These are phyloP conservation scores for Suaeda aralocaspica DNA, from an alignment of 148 eudicot genomes.

Conservation along the genomic window DNA sequence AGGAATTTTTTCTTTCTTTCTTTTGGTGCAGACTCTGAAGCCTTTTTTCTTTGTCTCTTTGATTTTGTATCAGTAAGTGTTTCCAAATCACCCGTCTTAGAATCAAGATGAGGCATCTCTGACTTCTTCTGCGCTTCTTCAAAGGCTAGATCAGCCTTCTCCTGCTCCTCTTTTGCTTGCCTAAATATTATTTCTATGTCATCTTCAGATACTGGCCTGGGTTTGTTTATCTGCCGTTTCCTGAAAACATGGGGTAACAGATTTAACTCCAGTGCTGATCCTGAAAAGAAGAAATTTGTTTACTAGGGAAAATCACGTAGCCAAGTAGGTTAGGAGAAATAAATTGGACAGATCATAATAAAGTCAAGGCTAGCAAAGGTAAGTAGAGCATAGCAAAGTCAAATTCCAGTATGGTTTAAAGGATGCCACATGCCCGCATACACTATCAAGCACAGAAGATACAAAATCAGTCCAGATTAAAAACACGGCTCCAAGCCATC, in stretches of 20 bases:
- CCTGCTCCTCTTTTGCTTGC: constrained; percentile 83
- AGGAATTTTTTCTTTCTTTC: constrained; percentile 34
- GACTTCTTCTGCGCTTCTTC: constrained; percentile 48
- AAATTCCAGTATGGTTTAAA: background rate
- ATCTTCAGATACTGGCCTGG: constrained; percentile 63
- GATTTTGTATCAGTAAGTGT: constrained; percentile 34
- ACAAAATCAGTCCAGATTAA: background rate
- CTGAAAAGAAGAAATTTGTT: background rate
- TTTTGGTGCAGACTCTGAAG: constrained; percentile 28
- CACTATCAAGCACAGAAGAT: background rate
- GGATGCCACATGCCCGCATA: background rate
- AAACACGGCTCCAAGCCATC: background rate
- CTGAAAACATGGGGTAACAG: constrained; percentile 37
- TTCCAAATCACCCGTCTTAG: constrained; percentile 23
- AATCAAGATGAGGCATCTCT: constrained; percentile 23
- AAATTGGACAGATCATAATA: background rate
- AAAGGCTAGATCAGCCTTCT: constrained; percentile 71
- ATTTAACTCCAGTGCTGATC: constrained; percentile 7
- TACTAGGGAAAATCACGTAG: background rate
- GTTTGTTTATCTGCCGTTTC: constrained; percentile 72
- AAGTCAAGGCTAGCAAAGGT: background rate
- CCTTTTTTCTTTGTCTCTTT: constrained; percentile 38
- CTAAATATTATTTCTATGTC: constrained; percentile 69
- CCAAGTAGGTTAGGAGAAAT: background rate
- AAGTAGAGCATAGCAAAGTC: background rate